These are phyloP conservation scores for Pseudocohnilembus persalinus DNA, from an alignment of 169 alveolate species.

Conservation along the genomic window DNA sequence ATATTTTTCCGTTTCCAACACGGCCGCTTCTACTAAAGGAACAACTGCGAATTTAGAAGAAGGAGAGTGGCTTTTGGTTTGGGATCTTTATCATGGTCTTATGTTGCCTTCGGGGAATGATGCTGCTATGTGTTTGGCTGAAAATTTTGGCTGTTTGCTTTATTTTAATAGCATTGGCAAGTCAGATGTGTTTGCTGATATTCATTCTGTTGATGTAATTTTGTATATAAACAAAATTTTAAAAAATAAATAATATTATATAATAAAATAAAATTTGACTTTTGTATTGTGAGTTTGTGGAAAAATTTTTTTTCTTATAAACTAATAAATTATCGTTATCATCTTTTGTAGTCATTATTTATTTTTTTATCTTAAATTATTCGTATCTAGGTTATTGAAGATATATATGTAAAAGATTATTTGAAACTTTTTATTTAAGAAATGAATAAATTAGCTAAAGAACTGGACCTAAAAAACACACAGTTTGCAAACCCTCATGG, in stretches of 20 bases:
- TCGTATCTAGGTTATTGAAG: conserved; percentile 12
- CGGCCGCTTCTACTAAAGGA: conserved; percentile 17
- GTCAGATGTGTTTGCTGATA: conserved; percentile 6
- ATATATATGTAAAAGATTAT: conserved; percentile 12
- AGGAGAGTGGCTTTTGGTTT: conserved; percentile 52
- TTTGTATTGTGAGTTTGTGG: too few species aligned
- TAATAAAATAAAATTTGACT: too few species aligned
- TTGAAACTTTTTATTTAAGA: conserved; percentile 48
- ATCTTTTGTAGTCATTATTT: too few species aligned
- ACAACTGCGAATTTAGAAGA: conserved; percentile 56
- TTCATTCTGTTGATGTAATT: conserved; percentile 22
- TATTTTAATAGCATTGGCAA: conserved; percentile 21
- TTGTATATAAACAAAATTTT: too few species aligned
- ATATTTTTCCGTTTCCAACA: conserved; percentile 19
- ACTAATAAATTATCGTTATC: too few species aligned
- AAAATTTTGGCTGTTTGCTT: conserved; percentile 40
- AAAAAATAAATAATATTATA: too few species aligned
- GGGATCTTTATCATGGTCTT: conserved; percentile 62
- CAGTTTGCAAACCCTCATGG: conserved; percentile 68
- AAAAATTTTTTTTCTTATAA: too few species aligned
- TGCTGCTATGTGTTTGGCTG: conserved; percentile 52
- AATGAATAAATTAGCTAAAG: conserved; percentile 56
- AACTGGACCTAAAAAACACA: conserved; percentile 45
- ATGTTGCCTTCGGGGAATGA: conserved; percentile 81
- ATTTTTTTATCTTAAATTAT: not conserved